Evolutionary conservation across 257 asterid genomes (phyloP).

Genomic region (Rauvolfia tetraphylla): DNA sequence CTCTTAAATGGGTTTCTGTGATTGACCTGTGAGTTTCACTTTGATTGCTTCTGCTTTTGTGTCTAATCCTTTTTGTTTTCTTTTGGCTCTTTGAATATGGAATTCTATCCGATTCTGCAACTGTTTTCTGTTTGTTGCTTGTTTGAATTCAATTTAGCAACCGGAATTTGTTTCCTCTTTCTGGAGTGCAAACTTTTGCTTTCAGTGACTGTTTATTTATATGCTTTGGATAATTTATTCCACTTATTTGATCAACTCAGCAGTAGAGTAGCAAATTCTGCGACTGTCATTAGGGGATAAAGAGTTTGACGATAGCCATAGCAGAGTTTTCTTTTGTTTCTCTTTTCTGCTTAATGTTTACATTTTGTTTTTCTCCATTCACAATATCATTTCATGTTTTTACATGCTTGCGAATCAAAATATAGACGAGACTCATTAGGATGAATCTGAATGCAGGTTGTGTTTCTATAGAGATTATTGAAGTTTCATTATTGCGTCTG

Average conservation of each 20-base stretch:
- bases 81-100: background rate
- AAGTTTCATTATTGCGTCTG: background rate
- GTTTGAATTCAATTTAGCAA: background rate
- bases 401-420: no score
- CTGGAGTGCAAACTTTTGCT: background rate
- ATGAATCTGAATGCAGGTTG: background rate
- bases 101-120: background rate
- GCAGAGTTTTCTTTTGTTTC: background rate
- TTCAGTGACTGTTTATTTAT: background rate
- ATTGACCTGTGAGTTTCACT: slow-evolving; percentile 77
- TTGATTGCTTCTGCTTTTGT: slow-evolving; percentile 1
- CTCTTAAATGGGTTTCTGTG: slow-evolving; percentile 85
- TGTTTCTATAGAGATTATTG: background rate
- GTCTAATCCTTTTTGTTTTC: no score
- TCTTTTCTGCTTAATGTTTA: background rate
- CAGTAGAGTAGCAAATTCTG: background rate
- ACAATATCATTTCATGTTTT: no score
- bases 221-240: background rate
- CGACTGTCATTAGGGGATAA: background rate
- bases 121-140: background rate
- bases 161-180: background rate
- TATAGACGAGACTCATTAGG: background rate
- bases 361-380: background rate
- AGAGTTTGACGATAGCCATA: background rate
- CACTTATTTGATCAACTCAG: background rate